These are phyloP conservation scores for Melanomma pulvis-pyrius DNA, from an alignment of 495 filamentous ascomycete genomes.

Conservation along the genomic window DNA sequence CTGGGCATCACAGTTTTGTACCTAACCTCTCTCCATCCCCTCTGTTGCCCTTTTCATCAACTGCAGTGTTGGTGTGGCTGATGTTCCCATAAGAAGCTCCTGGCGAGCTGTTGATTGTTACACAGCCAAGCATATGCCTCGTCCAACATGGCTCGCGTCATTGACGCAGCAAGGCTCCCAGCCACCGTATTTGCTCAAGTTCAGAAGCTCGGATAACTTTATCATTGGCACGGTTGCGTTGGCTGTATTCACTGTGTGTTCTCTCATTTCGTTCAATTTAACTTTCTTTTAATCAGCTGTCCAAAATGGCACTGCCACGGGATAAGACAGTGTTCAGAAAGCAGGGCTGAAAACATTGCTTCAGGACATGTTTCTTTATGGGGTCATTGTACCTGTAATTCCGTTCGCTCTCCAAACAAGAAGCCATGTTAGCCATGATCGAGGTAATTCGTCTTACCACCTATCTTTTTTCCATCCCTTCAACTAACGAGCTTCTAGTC, in stretches of 20 bases:
- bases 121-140: conserved; percentile 2
- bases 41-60: neutral
- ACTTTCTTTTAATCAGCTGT: neutral
- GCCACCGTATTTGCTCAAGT: conserved; percentile 44
- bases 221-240: conserved; percentile 56
- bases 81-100: neutral
- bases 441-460: conserved; percentile 46
- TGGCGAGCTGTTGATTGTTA: neutral
- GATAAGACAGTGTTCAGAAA: neutral
- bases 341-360: conserved; percentile 5
- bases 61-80: neutral
- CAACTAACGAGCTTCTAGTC: conserved; percentile 39
- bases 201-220: conserved; percentile 52
- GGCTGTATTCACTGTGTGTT: conserved; percentile 57
- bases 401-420: conserved; percentile 71
- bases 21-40: neutral
- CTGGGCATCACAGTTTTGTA: neutral
- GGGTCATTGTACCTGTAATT: conserved; percentile 79
- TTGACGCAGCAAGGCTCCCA: conserved; percentile 35
- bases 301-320: too few relatives aligned
- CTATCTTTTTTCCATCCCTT: neutral
- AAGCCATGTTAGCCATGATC: conserved; percentile 58
- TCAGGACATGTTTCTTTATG: conserved; percentile 80
- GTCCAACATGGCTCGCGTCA: conserved; percentile 28
- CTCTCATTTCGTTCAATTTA: neutral